Evolutionary conservation across 2,329 filamentous ascomycete species (phyloP).

Genomic region (Mycosphaerella sp.): DNA sequence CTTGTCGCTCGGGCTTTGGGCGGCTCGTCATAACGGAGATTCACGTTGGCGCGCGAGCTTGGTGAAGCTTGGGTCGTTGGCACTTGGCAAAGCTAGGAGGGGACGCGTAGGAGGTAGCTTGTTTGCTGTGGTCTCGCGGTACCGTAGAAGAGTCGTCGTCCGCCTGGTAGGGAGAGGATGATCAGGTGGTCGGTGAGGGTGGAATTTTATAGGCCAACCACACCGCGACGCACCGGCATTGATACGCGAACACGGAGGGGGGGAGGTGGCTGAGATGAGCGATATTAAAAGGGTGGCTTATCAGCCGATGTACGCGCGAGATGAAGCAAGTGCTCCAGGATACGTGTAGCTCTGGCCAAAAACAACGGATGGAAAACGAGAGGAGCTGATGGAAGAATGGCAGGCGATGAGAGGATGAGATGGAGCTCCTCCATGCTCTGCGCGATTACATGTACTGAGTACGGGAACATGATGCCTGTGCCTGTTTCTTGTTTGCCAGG

Average conservation of each 20-base stretch:
- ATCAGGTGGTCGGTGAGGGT: not conserved
- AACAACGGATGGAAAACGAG: not conserved
- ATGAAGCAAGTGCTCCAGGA: not conserved
- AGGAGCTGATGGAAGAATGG: not conserved
- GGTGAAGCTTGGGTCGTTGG: not conserved
- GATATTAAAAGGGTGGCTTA: not conserved
- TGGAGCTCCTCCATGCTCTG: not conserved
- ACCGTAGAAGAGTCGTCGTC: not conserved
- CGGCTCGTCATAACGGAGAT: conserved; percentile 2
- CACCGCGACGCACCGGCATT: not conserved
- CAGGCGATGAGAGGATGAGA: not conserved
- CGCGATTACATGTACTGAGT: no score
- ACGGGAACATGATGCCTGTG: not conserved
- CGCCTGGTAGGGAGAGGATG: not conserved
- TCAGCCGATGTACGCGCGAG: not conserved
- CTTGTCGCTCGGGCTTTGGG: not conserved
- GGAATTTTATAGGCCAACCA: not conserved
- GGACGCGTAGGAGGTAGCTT: not conserved
- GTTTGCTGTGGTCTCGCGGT: not conserved
- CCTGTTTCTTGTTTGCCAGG: conserved; percentile 6
- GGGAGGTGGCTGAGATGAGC: not conserved
- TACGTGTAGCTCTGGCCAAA: not conserved
- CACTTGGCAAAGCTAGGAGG: not conserved
- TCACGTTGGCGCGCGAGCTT: not conserved
- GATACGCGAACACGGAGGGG: not conserved